Evolutionary conservation across 805 yeast genomes (phyloP), one percentile per base, ranked within the genome.

Genomic region (Starmera quercuum): DNA sequence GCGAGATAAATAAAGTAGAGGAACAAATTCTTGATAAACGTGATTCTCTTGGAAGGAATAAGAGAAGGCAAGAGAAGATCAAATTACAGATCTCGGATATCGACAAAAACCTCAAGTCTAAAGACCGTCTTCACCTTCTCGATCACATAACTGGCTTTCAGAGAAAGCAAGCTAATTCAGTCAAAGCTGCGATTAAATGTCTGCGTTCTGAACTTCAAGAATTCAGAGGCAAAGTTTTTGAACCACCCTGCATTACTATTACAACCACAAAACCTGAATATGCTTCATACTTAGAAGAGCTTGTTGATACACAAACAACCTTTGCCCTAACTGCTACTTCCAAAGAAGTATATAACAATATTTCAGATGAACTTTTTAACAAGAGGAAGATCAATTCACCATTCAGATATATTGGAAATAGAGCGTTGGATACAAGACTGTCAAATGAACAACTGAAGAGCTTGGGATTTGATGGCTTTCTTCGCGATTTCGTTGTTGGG

Each of bases 401-500:
- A 10, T 64, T 79, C 33, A 74, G 86, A 66, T 70, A 75, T 39
- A 20, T 63, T 5, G 42, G 54, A 17, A 31, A 43, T 5, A 33
- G 26, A 6, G 16, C 32, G 34, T 40, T 36, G 30, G 30, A 36
- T 26, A 60, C 47, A 24, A 53, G 46, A 20, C 38, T 52, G 18
- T 34, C 63, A 34, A 39, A 37, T 3, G 62, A 61, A 7, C 50
- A 66, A 31, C 45, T 86, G 2, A 47, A 41, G 20, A 23, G 36
- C 0, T 54, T 63, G 16, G 95, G 95, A 0, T 87, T 92, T 54
- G 95, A 83, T 35, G 92, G 95, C 1, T 84, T 74, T 47, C 44
- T 87, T 18, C 56, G 71, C 2, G 96, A 92, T 46, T 74, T 74
- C 41, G 48, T 90, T 3, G 56, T 59, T 3, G 97, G 95, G 1